These are phyloP conservation scores for Inga laurina DNA, from an alignment of 306 rosid species.

Conservation along the genomic window DNA sequence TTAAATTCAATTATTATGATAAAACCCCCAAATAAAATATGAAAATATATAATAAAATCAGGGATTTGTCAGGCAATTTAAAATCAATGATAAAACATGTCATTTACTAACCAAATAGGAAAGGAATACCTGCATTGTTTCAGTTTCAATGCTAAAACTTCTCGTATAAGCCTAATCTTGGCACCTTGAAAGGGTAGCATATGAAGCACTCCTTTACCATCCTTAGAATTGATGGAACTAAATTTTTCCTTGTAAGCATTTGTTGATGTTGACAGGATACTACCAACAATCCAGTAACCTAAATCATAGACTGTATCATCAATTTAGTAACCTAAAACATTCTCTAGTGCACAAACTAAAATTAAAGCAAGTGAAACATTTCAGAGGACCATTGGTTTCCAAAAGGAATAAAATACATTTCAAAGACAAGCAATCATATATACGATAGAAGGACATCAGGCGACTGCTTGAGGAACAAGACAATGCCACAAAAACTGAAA, in stretches of 20 bases:
- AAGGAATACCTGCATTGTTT: too few species aligned
- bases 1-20: too few species aligned
- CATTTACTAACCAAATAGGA: too few species aligned
- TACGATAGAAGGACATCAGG: not conserved
- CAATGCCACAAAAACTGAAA: not conserved
- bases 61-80: too few species aligned
- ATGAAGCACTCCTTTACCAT: slow-evolving; percentile 59
- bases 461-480: not conserved
- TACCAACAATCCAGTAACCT: not conserved
- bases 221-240: slow-evolving; percentile 58
- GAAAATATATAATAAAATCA: too few species aligned
- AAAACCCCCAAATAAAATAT: too few species aligned
- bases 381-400: not conserved
- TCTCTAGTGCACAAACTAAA: not conserved
- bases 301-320: not conserved
- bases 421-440: not conserved
- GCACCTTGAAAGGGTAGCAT: too few species aligned
- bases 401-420: not conserved
- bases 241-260: slow-evolving; percentile 53
- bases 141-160: too few species aligned
- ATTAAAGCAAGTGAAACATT: not conserved
- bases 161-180: too few species aligned
- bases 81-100: too few species aligned
- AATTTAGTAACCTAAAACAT: not conserved
- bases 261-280: not conserved